Percentiles rank a stretch among this genome's conserved stretches.
phyloP scores from a whole-genome alignment of 225 moss, liverwort and hornwort genomes.

The Bryoerythrophyllum caledonicum region DNA sequence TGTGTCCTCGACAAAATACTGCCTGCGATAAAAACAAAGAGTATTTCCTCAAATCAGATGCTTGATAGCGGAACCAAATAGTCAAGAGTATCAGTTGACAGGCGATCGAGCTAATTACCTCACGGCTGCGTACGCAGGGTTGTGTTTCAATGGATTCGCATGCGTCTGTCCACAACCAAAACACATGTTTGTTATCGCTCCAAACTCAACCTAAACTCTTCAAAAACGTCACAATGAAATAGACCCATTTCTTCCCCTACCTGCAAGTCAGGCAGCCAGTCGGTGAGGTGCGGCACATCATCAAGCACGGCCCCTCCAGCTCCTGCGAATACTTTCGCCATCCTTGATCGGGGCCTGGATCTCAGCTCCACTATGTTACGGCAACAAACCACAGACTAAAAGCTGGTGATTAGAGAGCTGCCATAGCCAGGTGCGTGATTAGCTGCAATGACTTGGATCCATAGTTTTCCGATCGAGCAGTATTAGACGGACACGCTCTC shows the following conservation, averaged over 20 bases:
- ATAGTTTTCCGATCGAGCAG: too few species aligned
- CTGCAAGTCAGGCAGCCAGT: slow-evolving; percentile 49
- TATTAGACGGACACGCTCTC: too few species aligned
- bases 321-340: slow-evolving; percentile 31
- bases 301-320: slow-evolving; percentile 51
- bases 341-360: neutral
- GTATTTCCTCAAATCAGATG: neutral
- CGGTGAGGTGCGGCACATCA: slow-evolving; percentile 57
- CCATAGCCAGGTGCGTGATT: neutral
- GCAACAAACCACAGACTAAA: too few species aligned
- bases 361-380: too few species aligned
- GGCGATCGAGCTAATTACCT: neutral
- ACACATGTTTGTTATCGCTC: neutral
- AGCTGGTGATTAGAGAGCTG: neutral
- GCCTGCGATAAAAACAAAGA: neutral
- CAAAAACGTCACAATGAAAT: neutral
- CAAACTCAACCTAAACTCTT: neutral
- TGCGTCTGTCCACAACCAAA: neutral
- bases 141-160: neutral
- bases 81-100: neutral
- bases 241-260: too few species aligned
- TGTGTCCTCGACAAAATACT: neutral
- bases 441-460: too few species aligned
- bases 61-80: neutral
- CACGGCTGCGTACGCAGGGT: neutral